phyloP scores from a whole-genome alignment of 75 land plant genomes.

The Pinus tabuliformis region DNA sequence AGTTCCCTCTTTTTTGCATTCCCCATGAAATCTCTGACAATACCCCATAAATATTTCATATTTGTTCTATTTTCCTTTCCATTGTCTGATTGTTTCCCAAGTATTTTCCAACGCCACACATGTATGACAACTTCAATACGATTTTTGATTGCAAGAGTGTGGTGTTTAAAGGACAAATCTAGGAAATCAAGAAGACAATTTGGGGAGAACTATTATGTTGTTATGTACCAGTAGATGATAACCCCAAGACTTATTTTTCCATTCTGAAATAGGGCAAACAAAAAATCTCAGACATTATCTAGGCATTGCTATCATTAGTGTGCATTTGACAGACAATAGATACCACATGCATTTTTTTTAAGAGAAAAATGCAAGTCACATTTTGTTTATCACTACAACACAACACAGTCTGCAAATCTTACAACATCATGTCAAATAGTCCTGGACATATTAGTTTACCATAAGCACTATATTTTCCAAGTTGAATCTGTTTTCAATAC shows the following conservation, averaged over 20 bases:
- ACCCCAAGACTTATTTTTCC: slow-evolving; percentile 71
- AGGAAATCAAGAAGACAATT: slow-evolving; percentile 66
- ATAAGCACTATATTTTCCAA: no score
- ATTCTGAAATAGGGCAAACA: slow-evolving; percentile 35
- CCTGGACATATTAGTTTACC: no score
- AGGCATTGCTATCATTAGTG: background rate
- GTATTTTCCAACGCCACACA: no score
- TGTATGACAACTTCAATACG: slow-evolving; percentile 74
- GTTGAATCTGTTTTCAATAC: no score
- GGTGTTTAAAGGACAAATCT: slow-evolving; percentile 66
- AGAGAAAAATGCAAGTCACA: slow-evolving; percentile 10
- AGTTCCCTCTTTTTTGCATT: slow-evolving; percentile 52
- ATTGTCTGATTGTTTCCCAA: background rate
- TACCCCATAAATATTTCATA: slow-evolving; percentile 38
- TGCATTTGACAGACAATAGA: background rate
- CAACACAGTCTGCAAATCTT: no score
- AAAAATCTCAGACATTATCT: background rate
- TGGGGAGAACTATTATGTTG: slow-evolving; percentile 65
- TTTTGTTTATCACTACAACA: no score
- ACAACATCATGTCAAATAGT: no score
- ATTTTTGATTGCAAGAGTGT: slow-evolving; percentile 71
- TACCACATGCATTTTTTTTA: slow-evolving; percentile 44
- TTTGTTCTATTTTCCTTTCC: slow-evolving; percentile 7
- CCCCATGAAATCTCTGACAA: slow-evolving; percentile 56
- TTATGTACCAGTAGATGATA: slow-evolving; percentile 49